phyloP scores from a whole-genome alignment of 495 filamentous ascomycete species.

The Neurospora discreta region DNA sequence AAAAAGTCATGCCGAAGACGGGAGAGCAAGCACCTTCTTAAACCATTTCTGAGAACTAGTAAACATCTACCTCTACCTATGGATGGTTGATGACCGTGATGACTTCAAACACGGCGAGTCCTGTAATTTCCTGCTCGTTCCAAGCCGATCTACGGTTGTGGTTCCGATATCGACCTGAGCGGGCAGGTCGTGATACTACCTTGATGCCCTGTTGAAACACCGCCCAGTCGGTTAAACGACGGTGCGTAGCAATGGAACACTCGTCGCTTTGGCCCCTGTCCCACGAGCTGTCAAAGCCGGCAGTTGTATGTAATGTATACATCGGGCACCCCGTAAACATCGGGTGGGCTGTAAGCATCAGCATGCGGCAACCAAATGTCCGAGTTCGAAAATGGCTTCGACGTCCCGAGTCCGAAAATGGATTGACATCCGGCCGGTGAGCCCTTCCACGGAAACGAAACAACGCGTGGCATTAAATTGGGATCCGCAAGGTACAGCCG shows the following conservation, averaged over 20 bases:
- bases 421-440: background rate
- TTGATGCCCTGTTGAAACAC: background rate
- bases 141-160: background rate
- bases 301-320: background rate
- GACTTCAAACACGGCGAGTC: background rate
- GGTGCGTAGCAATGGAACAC: background rate
- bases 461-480: background rate
- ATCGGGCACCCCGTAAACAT: no score
- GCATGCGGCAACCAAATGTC: background rate
- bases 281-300: background rate
- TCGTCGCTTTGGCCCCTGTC: background rate
- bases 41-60: background rate
- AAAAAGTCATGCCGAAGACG: background rate
- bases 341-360: background rate
- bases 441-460: background rate
- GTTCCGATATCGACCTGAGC: background rate
- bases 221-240: background rate
- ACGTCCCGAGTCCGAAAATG: background rate
- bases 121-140: background rate
- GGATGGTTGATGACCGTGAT: background rate
- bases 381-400: background rate
- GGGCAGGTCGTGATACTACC: background rate
- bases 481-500: background rate
- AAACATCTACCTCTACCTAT: background rate
- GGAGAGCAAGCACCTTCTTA: background rate